Base-by-base conservation (phyloP, 2,329 filamentous ascomycete species). In the Ascochyta koolunga region DNA sequence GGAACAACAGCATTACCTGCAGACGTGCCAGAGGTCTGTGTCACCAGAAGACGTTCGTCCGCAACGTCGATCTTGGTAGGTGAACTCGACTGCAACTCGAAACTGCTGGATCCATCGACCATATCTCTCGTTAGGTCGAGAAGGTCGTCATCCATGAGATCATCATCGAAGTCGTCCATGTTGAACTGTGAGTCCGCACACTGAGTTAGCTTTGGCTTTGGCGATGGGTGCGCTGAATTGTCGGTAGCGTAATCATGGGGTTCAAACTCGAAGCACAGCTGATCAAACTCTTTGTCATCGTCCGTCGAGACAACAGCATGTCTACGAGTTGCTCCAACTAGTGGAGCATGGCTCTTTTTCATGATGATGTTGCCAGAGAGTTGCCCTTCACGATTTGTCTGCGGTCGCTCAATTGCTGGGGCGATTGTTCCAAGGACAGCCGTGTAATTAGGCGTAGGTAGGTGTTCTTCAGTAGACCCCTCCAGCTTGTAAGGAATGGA, bases 111-210 rank as follows among this genome's bases (percentile, higher is more conserved):
- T 21, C 16, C 21, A 21, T 57, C 50, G 15, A 31, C 21, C 0
- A 32, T 27, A 1, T 61, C 52, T 10, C 51, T 38, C 10, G 50
- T 50, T 15, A 70, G 38, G 19, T 46, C 51, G 16, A 67, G 45
- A 10, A 71, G 51, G 22, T 71, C 68, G 9, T 64, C 54, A 24
- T 71, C 68, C 39, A 60, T 45, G 15, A 71, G 56, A 16, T 62
- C 62, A 37, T 67, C 61, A 24, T 62, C 55, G 29, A 67, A 67
- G n/a, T 54, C 47, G 13, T 65, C 61, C 11, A 58, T 38, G 7
- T 54, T 39, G 25, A 38, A 6, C 8, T 18, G 29, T 31, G 18
- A 7, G 5, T 36, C 24, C 3, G 18, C 18, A 35, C 24, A 16
- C 11, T 46, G 10, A 13, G 16, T 3, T 24, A 22, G 9, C 24